Evolutionary conservation across 192 early-diverging fungal species (phyloP), one percentile per base, ranked within the genome.

Genomic region (Coemansia sp.): DNA sequence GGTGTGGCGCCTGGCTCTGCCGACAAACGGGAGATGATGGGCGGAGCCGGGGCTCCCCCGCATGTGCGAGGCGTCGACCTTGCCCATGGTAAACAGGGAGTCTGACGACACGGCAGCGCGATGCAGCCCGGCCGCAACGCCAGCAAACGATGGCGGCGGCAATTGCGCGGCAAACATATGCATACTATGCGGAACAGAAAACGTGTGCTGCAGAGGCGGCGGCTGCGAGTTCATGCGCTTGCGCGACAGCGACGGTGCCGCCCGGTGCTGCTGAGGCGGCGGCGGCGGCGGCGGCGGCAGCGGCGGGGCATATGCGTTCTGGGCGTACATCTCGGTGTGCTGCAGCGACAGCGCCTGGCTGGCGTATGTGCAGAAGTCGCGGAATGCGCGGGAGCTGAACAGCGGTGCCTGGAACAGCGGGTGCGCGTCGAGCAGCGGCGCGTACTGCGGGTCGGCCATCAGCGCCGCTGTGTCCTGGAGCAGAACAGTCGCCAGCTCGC

Each of bases 401-500:
- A 82, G 57, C 46, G 79, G 74, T 14, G 67, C 61, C 64, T 73
- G 79, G 71, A 82, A 76, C 11, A 76, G 63, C 60, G 79, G 71
- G 20, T 82, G 79, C 0, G 45, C 60, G 49, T 76, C 74, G 14
- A 82, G 45, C 36, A 82, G 46, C 35, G 56, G 46, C 7, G 74
- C 74, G 45, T 58, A 48, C 24, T 69, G 70, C 33, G 79, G 71
- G 71, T 73, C 71, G 23, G 79, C 73, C 67, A 82, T 38, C 63
- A 82, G 62, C 59, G 79, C 74, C 2, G 79, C 79, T 0, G 71
- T 69, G 68, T 82, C 79, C 68, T 82, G 79, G 49, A 82, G 45
- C 46, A 82, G 67, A 60, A 82, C 79, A 0, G 71, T 71, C 11
- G 79, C 79, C 60, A 82, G 71, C 71, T 82, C 79, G 44, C 75